Conservation (phyloP, 352 stramenopile genomes). For the Stramenopiles sp. region DNA sequence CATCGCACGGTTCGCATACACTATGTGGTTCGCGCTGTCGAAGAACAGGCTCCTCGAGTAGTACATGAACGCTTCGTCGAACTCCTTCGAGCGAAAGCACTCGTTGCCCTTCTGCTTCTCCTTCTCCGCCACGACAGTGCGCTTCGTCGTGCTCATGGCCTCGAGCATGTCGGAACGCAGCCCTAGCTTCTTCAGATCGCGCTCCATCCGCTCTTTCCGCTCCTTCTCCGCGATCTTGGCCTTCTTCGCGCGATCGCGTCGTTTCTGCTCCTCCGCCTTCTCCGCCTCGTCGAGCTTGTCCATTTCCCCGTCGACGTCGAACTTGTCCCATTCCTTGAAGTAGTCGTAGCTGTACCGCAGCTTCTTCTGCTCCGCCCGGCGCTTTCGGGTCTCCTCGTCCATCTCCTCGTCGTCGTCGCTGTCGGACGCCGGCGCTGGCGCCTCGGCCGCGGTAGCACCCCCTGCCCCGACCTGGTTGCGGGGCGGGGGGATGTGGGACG, state of each 20-base stretch:
- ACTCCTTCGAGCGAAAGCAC: constrained; percentile 54
- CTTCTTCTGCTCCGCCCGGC: background rate
- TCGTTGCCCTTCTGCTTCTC: constrained; percentile 85
- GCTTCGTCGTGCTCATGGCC: constrained; percentile 19
- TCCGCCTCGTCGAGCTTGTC: constrained; percentile 42
- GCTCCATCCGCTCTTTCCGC: constrained; percentile 25
- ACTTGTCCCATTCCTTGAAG: constrained; percentile 71
- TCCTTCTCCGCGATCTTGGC: constrained; percentile 29
- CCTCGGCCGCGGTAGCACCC: background rate
- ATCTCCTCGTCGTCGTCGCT: constrained; percentile 13
- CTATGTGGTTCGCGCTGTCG: constrained; percentile 39
- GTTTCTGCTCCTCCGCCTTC: constrained; percentile 13
- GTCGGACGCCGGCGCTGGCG: background rate
- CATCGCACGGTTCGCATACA: constrained; percentile 64
- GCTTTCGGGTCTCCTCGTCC: constrained; percentile 4
- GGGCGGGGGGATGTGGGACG: background rate
- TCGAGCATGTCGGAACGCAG: constrained; percentile 9
- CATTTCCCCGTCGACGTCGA: constrained; percentile 54
- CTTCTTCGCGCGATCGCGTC: background rate
- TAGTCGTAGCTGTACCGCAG: constrained; percentile 41
- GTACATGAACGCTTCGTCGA: constrained; percentile 50
- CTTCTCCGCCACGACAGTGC: constrained; percentile 23
- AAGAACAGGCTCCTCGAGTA: constrained; percentile 68
- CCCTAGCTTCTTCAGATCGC: constrained; percentile 9
- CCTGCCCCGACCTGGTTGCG: constrained; percentile 12